Evolutionary conservation across 2,329 filamentous ascomycete genomes (phyloP).

Genomic region (Sporothrix mexicana): DNA sequence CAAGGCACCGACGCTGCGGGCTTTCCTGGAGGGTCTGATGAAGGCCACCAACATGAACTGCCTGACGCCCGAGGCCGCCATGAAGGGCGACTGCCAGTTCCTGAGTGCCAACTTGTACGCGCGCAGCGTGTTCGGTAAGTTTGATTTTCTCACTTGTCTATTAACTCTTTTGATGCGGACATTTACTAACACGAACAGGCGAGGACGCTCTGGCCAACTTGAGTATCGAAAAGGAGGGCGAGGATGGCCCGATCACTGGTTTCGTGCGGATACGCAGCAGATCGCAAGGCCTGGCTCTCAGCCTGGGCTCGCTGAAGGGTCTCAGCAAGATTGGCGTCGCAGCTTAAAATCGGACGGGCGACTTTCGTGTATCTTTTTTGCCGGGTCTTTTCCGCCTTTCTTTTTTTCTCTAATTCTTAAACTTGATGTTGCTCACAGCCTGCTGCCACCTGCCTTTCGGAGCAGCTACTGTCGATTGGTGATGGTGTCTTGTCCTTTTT

Average conservation of each 20-base stretch:
- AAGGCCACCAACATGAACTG: constrained; percentile 99
- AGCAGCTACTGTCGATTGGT: constrained; percentile 6
- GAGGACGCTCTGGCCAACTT: constrained; percentile 98
- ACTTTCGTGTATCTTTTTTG: neutral
- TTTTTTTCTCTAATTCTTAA: neutral
- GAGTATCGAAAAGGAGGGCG: constrained; percentile 96
- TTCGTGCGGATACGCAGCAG: constrained; percentile 98
- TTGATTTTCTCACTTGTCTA: neutral
- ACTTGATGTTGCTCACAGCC: neutral
- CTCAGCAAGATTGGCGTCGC: constrained; percentile 76
- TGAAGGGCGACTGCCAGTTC: constrained; percentile 98
- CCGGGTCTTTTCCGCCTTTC: neutral
- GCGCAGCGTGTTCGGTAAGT: constrained; percentile 95
- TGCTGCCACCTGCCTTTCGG: neutral
- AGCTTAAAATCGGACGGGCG: constrained; percentile 40
- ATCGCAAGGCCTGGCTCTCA: constrained; percentile 91
- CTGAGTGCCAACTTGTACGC: constrained; percentile 96
- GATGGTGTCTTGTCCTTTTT: constrained; percentile 7
- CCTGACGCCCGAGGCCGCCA: constrained; percentile 90
- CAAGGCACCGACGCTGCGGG: constrained; percentile 87
- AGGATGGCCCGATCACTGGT: constrained; percentile 92
- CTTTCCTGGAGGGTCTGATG: constrained; percentile 95
- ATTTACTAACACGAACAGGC: constrained; percentile 58
- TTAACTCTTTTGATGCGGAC: neutral
- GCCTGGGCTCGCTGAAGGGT: constrained; percentile 91